phyloP scores from a whole-genome alignment of 129 eudicot species.

The Gnaphalium uliginosum region DNA sequence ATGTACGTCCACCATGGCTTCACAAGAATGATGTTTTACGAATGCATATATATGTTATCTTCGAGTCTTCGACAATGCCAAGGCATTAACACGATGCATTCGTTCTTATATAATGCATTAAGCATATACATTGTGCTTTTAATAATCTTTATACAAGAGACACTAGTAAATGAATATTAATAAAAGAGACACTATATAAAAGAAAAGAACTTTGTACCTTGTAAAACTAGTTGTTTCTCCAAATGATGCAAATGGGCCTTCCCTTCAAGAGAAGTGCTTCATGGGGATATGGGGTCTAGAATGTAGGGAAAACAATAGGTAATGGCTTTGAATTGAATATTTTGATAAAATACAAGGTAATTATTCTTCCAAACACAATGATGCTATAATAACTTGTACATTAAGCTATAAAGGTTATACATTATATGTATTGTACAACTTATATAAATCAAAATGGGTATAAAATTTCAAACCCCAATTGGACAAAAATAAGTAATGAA shows the following conservation, averaged over 20 bases:
- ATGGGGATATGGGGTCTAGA: constrained; percentile 40
- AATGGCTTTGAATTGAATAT: constrained; percentile 19
- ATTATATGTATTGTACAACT: background rate
- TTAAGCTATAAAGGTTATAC: constrained; percentile 15
- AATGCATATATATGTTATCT: background rate
- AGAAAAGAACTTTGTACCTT: constrained; percentile 30
- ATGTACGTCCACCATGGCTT: background rate
- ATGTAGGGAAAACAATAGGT: constrained; percentile 22
- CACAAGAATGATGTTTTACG: background rate
- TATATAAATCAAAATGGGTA: background rate
- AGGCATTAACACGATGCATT: background rate
- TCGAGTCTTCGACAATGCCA: background rate
- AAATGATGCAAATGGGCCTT: constrained; percentile 27
- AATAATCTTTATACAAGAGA: background rate
- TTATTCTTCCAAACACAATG: background rate
- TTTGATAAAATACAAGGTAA: constrained; percentile 25
- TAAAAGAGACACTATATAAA: no score
- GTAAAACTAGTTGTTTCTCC: constrained; percentile 16
- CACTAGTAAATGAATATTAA: background rate
- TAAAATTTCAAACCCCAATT: background rate
- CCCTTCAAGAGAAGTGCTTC: constrained; percentile 34
- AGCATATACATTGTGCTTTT: background rate
- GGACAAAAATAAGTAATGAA: constrained; percentile 29
- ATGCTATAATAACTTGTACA: constrained; percentile 14
- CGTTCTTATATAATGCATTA: background rate